A percentile compares a stretch with the other conserved stretches of the same genome.
phyloP scores from a whole-genome alignment of 805 yeast genomes.

The Saccharomycopsis sp. region DNA sequence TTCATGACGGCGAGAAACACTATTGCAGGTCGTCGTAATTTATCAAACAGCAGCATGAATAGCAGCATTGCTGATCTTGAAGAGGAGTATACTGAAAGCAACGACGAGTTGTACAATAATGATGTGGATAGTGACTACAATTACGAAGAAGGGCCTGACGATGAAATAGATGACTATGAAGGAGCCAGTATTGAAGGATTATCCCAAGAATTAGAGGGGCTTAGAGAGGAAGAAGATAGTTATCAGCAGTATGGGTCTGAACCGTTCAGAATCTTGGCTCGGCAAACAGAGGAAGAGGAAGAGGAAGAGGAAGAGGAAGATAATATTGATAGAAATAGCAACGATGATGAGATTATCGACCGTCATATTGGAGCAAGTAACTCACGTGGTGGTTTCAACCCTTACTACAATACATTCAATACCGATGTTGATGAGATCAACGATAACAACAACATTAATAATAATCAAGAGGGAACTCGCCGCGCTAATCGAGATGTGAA shows the following conservation, averaged over 20 bases:
- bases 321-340: background rate
- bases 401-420: background rate
- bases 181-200: background rate
- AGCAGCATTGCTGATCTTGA: background rate
- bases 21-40: too few relatives aligned
- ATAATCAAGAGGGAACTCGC: background rate
- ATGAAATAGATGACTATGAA: background rate
- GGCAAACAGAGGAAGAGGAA: background rate
- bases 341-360: background rate
- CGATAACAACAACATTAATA: background rate
- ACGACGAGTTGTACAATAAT: background rate
- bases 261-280: background rate
- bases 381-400: background rate
- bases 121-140: background rate
- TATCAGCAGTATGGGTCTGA: background rate
- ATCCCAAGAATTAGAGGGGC: background rate
- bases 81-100: background rate
- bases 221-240: background rate
- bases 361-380: background rate
- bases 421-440: background rate
- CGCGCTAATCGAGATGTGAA: background rate
- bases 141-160: background rate
- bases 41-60: background rate
- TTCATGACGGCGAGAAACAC: slow-evolving; percentile 1
- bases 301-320: background rate